These are phyloP conservation scores for Aspergillus piperis DNA, from an alignment of 2,329 filamentous ascomycete species.

Conservation along the genomic window DNA sequence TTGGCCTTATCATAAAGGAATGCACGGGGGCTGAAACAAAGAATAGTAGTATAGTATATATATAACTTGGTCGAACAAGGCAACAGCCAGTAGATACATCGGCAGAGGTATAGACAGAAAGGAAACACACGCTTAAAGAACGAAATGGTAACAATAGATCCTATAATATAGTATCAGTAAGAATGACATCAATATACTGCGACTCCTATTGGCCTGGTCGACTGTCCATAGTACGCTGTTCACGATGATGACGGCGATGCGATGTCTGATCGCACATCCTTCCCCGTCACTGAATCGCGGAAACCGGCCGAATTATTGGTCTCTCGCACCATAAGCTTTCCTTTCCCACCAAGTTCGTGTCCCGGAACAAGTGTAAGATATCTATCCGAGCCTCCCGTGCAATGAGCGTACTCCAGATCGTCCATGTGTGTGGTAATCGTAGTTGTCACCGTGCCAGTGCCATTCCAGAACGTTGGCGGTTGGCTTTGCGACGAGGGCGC, in stretches of 20 bases:
- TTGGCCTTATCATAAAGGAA: neutral
- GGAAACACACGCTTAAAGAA: neutral
- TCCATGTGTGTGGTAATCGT: conserved; percentile 29
- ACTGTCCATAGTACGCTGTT: no score
- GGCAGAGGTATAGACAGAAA: neutral
- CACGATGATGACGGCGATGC: conserved; percentile 8
- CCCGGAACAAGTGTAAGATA: conserved; percentile 25
- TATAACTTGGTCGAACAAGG: neutral
- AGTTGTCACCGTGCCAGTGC: conserved; percentile 26
- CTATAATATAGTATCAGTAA: neutral
- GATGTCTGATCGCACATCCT: neutral
- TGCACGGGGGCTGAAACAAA: neutral
- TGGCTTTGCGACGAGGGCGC: conserved; percentile 18
- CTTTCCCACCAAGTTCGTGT: conserved; percentile 11
- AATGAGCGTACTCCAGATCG: conserved; percentile 29
- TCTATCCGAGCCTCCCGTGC: conserved; percentile 25
- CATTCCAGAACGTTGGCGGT: conserved; percentile 30
- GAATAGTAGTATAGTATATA: neutral
- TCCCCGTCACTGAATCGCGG: conserved; percentile 7
- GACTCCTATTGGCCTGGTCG: no score
- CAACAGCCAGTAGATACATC: neutral
- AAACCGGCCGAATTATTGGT: conserved; percentile 10
- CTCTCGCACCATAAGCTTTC: conserved; percentile 19
- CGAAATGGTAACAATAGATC: neutral
- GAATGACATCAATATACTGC: no score